These are phyloP conservation scores for Gaeumannomyces sp. DNA, from an alignment of 2,329 filamentous ascomycete genomes.

Conservation along the genomic window DNA sequence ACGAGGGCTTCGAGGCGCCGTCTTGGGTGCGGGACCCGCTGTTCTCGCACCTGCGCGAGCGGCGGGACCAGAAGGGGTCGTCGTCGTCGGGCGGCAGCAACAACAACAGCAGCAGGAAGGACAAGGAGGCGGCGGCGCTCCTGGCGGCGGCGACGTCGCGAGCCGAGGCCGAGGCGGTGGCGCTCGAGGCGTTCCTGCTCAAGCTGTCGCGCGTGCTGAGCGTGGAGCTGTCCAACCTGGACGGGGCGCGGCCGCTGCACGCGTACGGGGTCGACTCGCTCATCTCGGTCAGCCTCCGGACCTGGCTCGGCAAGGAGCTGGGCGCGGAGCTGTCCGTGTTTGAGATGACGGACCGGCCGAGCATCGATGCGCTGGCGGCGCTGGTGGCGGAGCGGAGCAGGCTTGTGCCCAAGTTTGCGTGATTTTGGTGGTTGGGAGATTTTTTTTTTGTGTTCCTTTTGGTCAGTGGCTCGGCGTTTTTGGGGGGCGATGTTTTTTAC, in stretches of 20 bases:
- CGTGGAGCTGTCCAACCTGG: slow-evolving; percentile 18
- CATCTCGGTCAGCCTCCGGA: slow-evolving; percentile 20
- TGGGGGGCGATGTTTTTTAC: too few relatives aligned
- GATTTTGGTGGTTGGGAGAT: too few relatives aligned
- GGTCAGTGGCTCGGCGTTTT: too few relatives aligned
- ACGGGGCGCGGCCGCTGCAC: slow-evolving; percentile 17
- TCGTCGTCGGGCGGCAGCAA: background rate
- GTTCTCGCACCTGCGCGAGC: slow-evolving; percentile 7
- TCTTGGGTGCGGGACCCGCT: slow-evolving; percentile 8
- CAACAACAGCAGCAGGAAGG: background rate
- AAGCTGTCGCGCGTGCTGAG: slow-evolving; percentile 20
- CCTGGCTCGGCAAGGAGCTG: slow-evolving; percentile 21
- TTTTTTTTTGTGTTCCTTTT: background rate
- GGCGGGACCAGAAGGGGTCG: background rate
- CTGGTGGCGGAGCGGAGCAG: slow-evolving; percentile 19
- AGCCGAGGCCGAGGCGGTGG: slow-evolving; percentile 10
- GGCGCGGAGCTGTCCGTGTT: slow-evolving; percentile 21
- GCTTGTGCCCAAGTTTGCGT: slow-evolving; percentile 4
- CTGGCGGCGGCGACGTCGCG: slow-evolving; percentile 2
- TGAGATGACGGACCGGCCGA: slow-evolving; percentile 20
- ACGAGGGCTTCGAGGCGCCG: slow-evolving; percentile 5
- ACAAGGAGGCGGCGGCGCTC: slow-evolving; percentile 1
- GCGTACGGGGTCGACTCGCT: slow-evolving; percentile 23
- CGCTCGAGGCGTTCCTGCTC: slow-evolving; percentile 20
- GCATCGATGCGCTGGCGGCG: slow-evolving; percentile 19